Base-by-base conservation (phyloP, 345 rosid species). In the Hevea brasiliensis region DNA sequence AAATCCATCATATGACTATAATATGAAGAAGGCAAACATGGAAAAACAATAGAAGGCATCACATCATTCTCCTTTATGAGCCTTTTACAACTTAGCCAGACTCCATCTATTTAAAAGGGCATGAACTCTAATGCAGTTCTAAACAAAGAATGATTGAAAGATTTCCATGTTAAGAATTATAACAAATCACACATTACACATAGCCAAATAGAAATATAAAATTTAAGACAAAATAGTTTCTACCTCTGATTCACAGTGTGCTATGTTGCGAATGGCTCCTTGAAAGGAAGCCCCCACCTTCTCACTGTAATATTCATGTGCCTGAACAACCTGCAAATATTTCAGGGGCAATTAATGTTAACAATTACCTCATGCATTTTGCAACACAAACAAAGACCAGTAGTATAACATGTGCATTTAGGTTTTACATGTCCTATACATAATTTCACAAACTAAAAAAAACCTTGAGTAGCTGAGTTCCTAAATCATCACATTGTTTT, bases 221-320 rank as follows among this genome's bases (percentile, higher is more conserved):
- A 32, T 32, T 32, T 32, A 1, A 32, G 37, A 32, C 37, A 32
- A 4, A 32, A 32, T 21, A 13, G 35, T 65, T 26, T 50, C 57
- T 75, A 86, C 92, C 92, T 77, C 86, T n/a, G 58, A 58, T 80
- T 86, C 76, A 73, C 65, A 48, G 61, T 20, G 63, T 53, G 37
- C 13, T 66, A 29, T 50, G 48, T 59, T 79, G 71, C 80, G 65
- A 70, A 20, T 68, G 60, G 67, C 74, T 21, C 58, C 80, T 29
- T 44, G 55, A 12, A 48, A 48, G 54, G 55, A 44, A 26, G 54
- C 77, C 21, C 47, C 71, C 14, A 67, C 61, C 65, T 75, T 67
- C 70, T 76, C 77, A 45, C 50, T 59, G 67, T 60, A 62, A 21
- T 47, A 77, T 47, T 82, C 74, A 78, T 35, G 61, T 69, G 61